phyloP scores from a whole-genome alignment of 2,329 filamentous ascomycete genomes.

The Apiospora rasikravindrae region DNA sequence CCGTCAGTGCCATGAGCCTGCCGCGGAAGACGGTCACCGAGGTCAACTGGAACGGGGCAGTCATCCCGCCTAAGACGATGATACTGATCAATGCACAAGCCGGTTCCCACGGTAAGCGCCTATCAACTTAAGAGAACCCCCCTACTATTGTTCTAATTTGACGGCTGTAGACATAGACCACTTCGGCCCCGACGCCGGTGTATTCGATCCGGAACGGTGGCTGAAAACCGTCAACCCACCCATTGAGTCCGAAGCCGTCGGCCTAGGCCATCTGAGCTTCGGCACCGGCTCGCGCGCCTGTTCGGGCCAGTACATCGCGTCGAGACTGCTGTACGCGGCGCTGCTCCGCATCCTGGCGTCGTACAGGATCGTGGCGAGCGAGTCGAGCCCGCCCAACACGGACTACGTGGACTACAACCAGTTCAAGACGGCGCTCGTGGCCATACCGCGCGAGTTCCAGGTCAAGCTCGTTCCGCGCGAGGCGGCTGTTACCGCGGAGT shows the following conservation, averaged over 20 bases:
- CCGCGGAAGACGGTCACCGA: slow-evolving; percentile 56
- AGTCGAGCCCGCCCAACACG: slow-evolving; percentile 59
- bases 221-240: slow-evolving; percentile 44
- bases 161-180: slow-evolving; percentile 53
- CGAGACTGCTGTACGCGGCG: slow-evolving; percentile 54
- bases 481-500: slow-evolving; percentile 41
- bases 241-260: slow-evolving; percentile 36
- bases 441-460: slow-evolving; percentile 64
- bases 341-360: slow-evolving; percentile 53
- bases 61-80: slow-evolving; percentile 58
- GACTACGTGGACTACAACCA: slow-evolving; percentile 68
- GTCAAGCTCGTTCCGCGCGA: slow-evolving; percentile 60
- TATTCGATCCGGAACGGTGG: slow-evolving; percentile 57
- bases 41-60: slow-evolving; percentile 55
- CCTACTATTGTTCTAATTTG: too few relatives aligned
- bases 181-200: slow-evolving; percentile 50
- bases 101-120: slow-evolving; percentile 56
- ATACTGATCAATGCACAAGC: slow-evolving; percentile 61
- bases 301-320: slow-evolving; percentile 56
- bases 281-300: slow-evolving; percentile 58
- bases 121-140: too few relatives aligned
- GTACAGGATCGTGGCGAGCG: slow-evolving; percentile 55
- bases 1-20: slow-evolving; percentile 57
- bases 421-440: slow-evolving; percentile 63
- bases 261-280: slow-evolving; percentile 53